These are phyloP conservation scores for Mortierella hygrophila DNA, from an alignment of 192 early-diverging fungal species.

Conservation along the genomic window DNA sequence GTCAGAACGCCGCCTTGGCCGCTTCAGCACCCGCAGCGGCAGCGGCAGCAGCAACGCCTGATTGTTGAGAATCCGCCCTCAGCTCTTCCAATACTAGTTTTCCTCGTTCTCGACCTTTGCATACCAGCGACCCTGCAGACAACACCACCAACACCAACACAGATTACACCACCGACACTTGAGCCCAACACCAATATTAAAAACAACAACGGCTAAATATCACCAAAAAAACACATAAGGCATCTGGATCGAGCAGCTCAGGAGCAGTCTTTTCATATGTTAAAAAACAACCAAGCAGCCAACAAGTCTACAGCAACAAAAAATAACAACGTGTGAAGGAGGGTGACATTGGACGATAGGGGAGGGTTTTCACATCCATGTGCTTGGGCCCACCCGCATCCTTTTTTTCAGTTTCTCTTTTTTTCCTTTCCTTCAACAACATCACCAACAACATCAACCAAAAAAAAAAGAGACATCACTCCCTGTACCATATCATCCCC, in stretches of 20 bases:
- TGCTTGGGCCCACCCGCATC: not conserved
- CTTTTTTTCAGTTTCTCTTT: not conserved
- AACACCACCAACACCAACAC: not conserved
- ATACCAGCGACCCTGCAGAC: not conserved
- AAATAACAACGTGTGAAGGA: not conserved
- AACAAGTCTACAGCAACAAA: not conserved
- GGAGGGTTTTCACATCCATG: not conserved
- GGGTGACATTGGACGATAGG: not conserved
- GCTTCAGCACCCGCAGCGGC: constrained; percentile 16
- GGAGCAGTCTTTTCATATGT: not conserved
- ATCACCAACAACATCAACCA: not conserved
- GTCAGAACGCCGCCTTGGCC: constrained; percentile 55
- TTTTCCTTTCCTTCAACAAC: not conserved
- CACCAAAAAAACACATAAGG: not conserved
- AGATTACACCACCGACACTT: not conserved
- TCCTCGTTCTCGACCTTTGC: not conserved
- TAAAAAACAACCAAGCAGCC: not conserved
- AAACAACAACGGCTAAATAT: not conserved
- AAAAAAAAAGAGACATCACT: not conserved
- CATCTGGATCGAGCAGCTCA: not conserved
- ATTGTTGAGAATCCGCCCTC: constrained; percentile 19
- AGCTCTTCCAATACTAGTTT: not conserved
- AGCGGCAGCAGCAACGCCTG: constrained; percentile 18
- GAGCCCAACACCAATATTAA: not conserved
- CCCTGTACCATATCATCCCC: not conserved